Conservation (phyloP, 441 rosid species). For the Gossypium gossypioides region DNA sequence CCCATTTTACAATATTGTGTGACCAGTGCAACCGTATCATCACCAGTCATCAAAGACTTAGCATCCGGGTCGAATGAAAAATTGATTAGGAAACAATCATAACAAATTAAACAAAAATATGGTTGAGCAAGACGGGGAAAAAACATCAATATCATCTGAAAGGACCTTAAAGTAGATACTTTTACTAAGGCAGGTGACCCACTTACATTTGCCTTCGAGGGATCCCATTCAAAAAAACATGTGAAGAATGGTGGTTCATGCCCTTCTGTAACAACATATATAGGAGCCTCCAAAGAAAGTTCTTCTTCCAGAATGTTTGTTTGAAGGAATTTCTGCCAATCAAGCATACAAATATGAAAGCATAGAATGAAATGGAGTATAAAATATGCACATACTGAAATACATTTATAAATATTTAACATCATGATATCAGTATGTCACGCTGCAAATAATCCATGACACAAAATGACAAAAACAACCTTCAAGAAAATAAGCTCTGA, state of each 20-base stretch:
- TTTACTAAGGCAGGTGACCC: background rate
- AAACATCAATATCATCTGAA: background rate
- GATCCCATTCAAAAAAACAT: constrained; percentile 71
- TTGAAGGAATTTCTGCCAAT: constrained; percentile 67
- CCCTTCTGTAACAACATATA: constrained; percentile 67
- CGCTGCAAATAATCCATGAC: background rate
- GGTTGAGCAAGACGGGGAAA: background rate
- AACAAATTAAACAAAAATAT: background rate
- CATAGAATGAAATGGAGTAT: background rate
- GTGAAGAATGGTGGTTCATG: constrained; percentile 78
- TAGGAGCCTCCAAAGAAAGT: constrained; percentile 53
- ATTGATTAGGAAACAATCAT: background rate
- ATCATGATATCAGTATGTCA: background rate
- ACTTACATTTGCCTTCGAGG: constrained; percentile 68
- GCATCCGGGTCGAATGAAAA: background rate
- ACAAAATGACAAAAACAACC: constrained; percentile 8
- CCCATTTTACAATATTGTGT: background rate
- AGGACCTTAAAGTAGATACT: background rate
- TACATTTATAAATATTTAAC: constrained; percentile 12
- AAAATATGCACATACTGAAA: background rate
- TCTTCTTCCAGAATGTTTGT: constrained; percentile 38
- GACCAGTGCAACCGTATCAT: background rate
- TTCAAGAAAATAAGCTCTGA: constrained; percentile 6
- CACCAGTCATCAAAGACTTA: background rate
- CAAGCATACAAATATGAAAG: constrained; percentile 19